phyloP scores from a whole-genome alignment of 2,329 filamentous ascomycete genomes.

The Aspergillus ochraceoroseus region DNA sequence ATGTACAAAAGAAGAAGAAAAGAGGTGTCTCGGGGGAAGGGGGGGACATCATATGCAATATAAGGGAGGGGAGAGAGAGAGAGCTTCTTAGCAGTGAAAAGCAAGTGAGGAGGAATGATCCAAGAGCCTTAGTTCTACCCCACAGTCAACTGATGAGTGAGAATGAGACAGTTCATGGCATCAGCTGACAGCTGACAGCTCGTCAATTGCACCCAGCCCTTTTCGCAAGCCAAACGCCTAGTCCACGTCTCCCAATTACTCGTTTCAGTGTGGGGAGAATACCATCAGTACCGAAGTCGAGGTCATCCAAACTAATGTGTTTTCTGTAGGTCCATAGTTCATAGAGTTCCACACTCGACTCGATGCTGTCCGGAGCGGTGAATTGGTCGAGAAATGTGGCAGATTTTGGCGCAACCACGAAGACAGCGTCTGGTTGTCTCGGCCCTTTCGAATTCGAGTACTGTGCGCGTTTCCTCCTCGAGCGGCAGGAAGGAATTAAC shows the following conservation, averaged over 20 bases:
- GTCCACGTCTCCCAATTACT: slow-evolving; percentile 47
- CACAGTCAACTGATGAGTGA: too few species aligned
- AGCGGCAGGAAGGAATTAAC: slow-evolving; percentile 32
- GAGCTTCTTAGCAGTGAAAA: too few species aligned
- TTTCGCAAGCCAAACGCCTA: slow-evolving; percentile 48
- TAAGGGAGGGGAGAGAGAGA: too few species aligned
- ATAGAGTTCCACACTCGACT: slow-evolving; percentile 31
- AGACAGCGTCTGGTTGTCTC: slow-evolving; percentile 26
- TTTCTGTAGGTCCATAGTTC: slow-evolving; percentile 43
- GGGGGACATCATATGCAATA: too few species aligned
- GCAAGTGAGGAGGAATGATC: too few species aligned
- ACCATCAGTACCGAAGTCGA: slow-evolving; percentile 50
- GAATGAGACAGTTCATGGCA: too few species aligned
- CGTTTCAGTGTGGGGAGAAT: slow-evolving; percentile 43
- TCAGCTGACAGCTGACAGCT: slow-evolving; percentile 1
- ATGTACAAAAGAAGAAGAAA: too few species aligned
- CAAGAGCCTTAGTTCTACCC: too few species aligned
- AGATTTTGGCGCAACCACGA: slow-evolving; percentile 46
- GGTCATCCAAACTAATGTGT: slow-evolving; percentile 51
- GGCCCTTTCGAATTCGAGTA: neutral
- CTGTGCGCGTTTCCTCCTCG: slow-evolving; percentile 14
- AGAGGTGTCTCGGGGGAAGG: too few species aligned
- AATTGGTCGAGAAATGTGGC: slow-evolving; percentile 43
- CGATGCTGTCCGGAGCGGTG: slow-evolving; percentile 12
- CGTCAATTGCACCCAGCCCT: slow-evolving; percentile 24